Evolutionary conservation across 2,329 filamentous ascomycete genomes (phyloP), one percentile per base, ranked within the genome.

Genomic region (Monosporascus cannonballus): DNA sequence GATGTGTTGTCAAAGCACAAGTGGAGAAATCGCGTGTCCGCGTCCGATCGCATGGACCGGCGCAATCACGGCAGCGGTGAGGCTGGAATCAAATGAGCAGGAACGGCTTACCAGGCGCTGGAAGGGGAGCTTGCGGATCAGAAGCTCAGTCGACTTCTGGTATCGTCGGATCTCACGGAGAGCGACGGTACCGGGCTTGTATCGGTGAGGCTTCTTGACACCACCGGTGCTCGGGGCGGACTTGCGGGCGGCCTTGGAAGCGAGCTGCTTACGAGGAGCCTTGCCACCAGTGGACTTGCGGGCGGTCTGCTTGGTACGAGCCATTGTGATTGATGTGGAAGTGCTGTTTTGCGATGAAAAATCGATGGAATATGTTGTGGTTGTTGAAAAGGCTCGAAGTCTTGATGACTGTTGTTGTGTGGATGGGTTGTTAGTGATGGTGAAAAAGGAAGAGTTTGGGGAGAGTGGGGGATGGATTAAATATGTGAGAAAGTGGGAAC

Each of bases 171-270:
- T 99, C 80, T 99, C 94, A 84, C 91, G 90, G 68, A 97, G 88
- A 83, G 93, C 93, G 77, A 96, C 89, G 71, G 94, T 96, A 83
- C 87, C 88, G 70, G 89, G 89, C 88, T 91, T 92, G 75, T 92
- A 77, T 70, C 89, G 83, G 79, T 92, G 89, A 76, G 89, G 89
- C 88, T 94, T 94, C 89, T 94, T 94, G 84, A 93, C 89, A 86
- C 89, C 89, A 69, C 93, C 94, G 74, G 94, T 97, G 59, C 91
- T 96, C 66, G 94, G 94, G 57, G 94, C 93, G 68, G 87, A 91
- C 87, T 99, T 99, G 81, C 94, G 92, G 70, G 94, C 93, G 64
- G 93, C 94, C 89, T 96, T 96, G 83, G 92, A 96, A 68, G 93
- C 93, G 71, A 97, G 91, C 85, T 96, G 92, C 90, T 99, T 99